Evolutionary conservation across 768 basidiomycete genomes (phyloP), one percentile per base, ranked within the genome.

Genomic region (Pleurotus tuoliensis): DNA sequence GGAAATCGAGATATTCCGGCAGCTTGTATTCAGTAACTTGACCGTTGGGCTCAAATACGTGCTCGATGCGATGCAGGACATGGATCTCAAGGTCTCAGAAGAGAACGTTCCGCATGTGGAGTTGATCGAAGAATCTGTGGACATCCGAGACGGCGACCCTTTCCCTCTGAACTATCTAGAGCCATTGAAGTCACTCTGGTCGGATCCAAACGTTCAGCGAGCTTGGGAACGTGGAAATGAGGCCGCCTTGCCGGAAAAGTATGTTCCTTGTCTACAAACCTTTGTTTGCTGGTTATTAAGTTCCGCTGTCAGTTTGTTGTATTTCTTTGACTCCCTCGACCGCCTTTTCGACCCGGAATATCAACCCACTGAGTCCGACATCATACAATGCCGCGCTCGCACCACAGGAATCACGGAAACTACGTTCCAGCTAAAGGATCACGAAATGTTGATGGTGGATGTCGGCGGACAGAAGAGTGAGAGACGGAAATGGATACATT

Each of bases 401-500:
- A 95, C 94, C 20, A 93, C 92, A 13, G 94, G 94, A 16, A 94
- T 94, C 65, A 92, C 88, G 6, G 91, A 93, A 71, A 96, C 93
- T 0, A 82, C 84, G 15, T 96, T 97, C 73, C 76, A 78, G 44
- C 77, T 94, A 55, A 77, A 81, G 61, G 88, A 87, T 43, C 87
- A 92, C 56, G 87, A 91, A 62, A 86, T 94, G 86, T 77, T 93
- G 55, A 92, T 98, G 88, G 89, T 97, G 56, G 94, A 97, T 65
- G 94, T 90, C 37, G 90, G 90, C 25, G 94, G 94, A 5, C 94
- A 97, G 75, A 92, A 95, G 78, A 92, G 87, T 69, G 94, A 94
- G 68, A 75, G 94, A 58, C 78, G 92, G 70, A 95, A 94, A 69
- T 94, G 92, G 92, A 94, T 94, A 63, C 92, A 94, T 65, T 93